Conservation (phyloP, 1,284 basidiomycete species). For the Phylloboletellus chloephorus region DNA sequence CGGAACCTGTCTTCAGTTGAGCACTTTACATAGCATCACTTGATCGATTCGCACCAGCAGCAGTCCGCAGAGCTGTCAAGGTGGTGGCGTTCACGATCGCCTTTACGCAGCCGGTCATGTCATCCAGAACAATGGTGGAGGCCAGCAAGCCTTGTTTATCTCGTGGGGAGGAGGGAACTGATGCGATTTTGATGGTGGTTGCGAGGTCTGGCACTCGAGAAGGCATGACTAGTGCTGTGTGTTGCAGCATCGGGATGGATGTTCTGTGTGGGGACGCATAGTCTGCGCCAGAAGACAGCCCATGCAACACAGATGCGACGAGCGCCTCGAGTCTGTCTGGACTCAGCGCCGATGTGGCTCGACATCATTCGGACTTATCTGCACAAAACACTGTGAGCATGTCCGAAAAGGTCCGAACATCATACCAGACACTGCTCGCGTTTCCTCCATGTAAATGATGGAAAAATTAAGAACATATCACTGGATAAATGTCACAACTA, state of each 20-base stretch:
- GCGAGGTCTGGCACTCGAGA: constrained; percentile 44
- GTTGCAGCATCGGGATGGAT: constrained; percentile 41
- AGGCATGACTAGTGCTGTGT: constrained; percentile 69
- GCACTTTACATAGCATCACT: not conserved
- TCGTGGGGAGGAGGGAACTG: constrained; percentile 46
- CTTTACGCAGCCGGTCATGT: constrained; percentile 56
- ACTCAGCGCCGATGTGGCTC: constrained; percentile 37
- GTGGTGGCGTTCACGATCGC: constrained; percentile 73
- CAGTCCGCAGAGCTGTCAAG: constrained; percentile 76
- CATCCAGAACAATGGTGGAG: constrained; percentile 72
- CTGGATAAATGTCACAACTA: no score
- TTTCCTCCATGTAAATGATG: no score
- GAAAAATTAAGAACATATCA: no score
- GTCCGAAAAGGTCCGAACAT: no score
- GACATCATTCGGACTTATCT: no score
- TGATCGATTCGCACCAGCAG: constrained; percentile 52
- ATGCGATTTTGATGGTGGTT: constrained; percentile 70
- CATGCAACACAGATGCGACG: constrained; percentile 51
- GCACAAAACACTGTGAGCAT: no score
- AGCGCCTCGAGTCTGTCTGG: constrained; percentile 45
- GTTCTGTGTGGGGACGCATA: constrained; percentile 48
- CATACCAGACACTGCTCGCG: no score
- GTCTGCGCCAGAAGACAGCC: constrained; percentile 30
- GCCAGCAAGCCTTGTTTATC: constrained; percentile 62
- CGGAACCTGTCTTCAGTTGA: constrained; percentile 51